Evolutionary conservation across 2,329 filamentous ascomycete genomes (phyloP).

Genomic region (Phyllosticta citribraziliensis): DNA sequence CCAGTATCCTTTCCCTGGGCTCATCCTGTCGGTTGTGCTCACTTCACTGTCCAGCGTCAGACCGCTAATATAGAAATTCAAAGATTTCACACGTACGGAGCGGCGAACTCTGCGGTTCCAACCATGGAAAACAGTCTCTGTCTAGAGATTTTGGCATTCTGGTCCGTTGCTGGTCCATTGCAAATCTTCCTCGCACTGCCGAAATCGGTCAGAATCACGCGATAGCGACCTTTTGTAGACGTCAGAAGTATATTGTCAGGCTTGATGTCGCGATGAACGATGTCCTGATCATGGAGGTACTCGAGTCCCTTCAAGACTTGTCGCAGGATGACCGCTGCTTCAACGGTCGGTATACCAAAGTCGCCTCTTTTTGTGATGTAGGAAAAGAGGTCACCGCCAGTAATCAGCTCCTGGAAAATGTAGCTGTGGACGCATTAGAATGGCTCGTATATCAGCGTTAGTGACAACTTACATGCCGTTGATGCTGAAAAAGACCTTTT

Average conservation of each 20-base stretch:
- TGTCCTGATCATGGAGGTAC: conserved; percentile 45
- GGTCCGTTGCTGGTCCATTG: not conserved
- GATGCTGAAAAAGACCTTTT: conserved; percentile 45
- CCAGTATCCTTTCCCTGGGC: conserved; percentile 39
- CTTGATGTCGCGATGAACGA: conserved; percentile 54
- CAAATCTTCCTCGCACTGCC: conserved; percentile 28
- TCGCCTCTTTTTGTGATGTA: conserved; percentile 43
- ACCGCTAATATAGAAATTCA: not conserved
- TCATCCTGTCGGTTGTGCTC: conserved; percentile 21
- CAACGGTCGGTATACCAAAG: conserved; percentile 36
- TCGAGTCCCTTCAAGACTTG: conserved; percentile 50
- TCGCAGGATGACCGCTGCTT: conserved; percentile 44
- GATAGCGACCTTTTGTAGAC: conserved; percentile 38
- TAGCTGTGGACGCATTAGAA: conserved; percentile 31
- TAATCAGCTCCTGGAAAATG: conserved; percentile 51
- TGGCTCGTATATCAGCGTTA: not conserved
- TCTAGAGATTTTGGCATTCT: not conserved
- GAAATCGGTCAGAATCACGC: conserved; percentile 53
- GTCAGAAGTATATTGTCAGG: conserved; percentile 55
- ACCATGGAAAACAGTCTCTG: conserved; percentile 32
- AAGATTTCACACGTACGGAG: conserved; percentile 37
- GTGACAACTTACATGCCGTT: conserved; percentile 38
- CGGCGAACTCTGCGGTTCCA: conserved; percentile 48
- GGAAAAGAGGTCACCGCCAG: conserved; percentile 52
- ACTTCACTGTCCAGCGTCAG: conserved; percentile 24